Evolutionary conservation across 768 basidiomycete genomes (phyloP).

Genomic region (Pholiota molesta): DNA sequence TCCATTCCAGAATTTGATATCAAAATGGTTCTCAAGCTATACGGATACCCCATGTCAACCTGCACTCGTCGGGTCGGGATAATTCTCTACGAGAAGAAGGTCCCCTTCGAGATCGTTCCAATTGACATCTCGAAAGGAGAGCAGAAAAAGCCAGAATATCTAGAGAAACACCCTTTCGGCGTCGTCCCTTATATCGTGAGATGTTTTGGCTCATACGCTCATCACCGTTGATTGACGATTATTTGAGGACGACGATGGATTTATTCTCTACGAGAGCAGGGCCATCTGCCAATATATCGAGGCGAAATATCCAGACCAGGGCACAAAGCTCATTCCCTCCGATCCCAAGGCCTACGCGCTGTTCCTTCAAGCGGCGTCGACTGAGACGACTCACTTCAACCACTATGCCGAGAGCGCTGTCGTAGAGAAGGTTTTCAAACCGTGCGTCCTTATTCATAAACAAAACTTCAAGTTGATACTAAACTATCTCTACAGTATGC

Average conservation of each 20-base stretch:
- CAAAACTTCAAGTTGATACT: too few relatives aligned
- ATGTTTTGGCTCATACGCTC: background rate
- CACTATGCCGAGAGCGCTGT: constrained; percentile 35
- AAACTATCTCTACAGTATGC: constrained; percentile 10
- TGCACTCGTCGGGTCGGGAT: constrained; percentile 54
- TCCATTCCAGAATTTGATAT: background rate
- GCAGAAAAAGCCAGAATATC: constrained; percentile 47
- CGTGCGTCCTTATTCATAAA: constrained; percentile 29
- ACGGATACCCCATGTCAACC: constrained; percentile 39
- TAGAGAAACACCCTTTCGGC: constrained; percentile 62
- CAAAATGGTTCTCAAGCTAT: constrained; percentile 46
- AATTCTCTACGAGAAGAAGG: constrained; percentile 53
- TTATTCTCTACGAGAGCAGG: constrained; percentile 61
- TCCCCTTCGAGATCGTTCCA: constrained; percentile 53
- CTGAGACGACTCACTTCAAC: constrained; percentile 56
- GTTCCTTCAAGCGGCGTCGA: constrained; percentile 47
- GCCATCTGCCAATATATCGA: constrained; percentile 62
- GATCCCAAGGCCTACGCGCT: constrained; percentile 36
- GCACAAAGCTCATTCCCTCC: constrained; percentile 50
- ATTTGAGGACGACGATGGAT: constrained; percentile 54
- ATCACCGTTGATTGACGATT: background rate
- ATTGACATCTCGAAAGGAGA: constrained; percentile 45
- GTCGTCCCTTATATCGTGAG: constrained; percentile 58
- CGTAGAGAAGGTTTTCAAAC: constrained; percentile 53
- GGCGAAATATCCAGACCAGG: constrained; percentile 51